Evolutionary conservation across 73 alveolate genomes (phyloP).

Genomic region (Durusdinium trenchii): DNA sequence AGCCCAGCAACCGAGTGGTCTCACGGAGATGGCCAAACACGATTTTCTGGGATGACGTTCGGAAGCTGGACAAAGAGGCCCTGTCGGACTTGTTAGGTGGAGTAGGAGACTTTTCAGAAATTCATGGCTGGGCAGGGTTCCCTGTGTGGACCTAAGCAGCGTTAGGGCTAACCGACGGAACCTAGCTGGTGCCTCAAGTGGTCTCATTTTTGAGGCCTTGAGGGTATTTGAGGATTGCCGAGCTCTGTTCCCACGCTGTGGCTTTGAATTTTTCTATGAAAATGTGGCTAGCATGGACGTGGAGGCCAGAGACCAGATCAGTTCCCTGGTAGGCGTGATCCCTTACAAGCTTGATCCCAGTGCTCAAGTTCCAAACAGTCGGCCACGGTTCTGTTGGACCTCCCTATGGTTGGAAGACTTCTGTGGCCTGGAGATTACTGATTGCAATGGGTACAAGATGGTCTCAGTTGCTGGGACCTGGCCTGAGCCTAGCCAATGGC

Average conservation of each 20-base stretch:
- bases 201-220: background rate
- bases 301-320: background rate
- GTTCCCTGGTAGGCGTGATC: background rate
- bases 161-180: background rate
- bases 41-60: background rate
- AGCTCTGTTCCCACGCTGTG: background rate
- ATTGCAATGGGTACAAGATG: too few species aligned
- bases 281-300: background rate
- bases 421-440: background rate
- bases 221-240: background rate
- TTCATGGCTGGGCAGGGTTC: background rate
- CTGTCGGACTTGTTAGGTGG: background rate
- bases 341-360: background rate
- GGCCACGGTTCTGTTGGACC: background rate
- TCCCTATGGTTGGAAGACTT: too few species aligned
- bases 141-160: background rate
- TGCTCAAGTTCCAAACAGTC: background rate
- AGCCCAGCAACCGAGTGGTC: background rate
- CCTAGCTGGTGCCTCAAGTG: background rate
- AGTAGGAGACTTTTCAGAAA: background rate
- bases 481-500: background rate
- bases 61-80: background rate
- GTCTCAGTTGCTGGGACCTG: background rate
- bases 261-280: background rate
- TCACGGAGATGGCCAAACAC: background rate